Percentiles rank a stretch among this genome's conserved stretches.
phyloP scores from a whole-genome alignment of 2,329 filamentous ascomycete species.

The Paraconiothyrium sp. region DNA sequence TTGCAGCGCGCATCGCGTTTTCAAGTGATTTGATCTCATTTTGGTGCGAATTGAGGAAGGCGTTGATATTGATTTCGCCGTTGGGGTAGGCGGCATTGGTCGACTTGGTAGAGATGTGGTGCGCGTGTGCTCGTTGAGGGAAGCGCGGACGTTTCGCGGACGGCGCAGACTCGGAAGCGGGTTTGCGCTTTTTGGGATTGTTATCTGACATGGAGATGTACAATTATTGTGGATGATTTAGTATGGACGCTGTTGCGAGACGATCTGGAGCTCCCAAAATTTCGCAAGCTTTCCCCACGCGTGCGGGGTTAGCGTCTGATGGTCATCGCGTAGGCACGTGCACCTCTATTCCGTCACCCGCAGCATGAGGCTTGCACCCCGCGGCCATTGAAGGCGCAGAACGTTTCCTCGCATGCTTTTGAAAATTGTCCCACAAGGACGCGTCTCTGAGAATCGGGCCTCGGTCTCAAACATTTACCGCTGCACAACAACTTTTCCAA shows the following conservation, averaged over 20 bases:
- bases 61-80: slow-evolving; percentile 84
- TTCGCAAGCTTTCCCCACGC: slow-evolving; percentile 12
- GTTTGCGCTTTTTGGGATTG: slow-evolving; percentile 31
- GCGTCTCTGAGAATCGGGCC: no score
- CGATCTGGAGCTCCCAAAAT: slow-evolving; percentile 6
- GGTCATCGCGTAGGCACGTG: slow-evolving; percentile 18
- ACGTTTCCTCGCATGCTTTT: no score
- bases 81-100: slow-evolving; percentile 64
- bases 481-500: no score
- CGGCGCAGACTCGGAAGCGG: slow-evolving; percentile 4
- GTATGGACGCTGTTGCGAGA: neutral
- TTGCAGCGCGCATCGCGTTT: slow-evolving; percentile 80
- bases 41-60: slow-evolving; percentile 85
- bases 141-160: slow-evolving; percentile 39
- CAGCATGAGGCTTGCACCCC: no score
- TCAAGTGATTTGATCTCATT: slow-evolving; percentile 90
- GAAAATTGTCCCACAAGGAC: no score
- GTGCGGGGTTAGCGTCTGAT: slow-evolving; percentile 17
- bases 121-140: slow-evolving; percentile 30
- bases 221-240: neutral
- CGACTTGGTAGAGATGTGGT: slow-evolving; percentile 40
- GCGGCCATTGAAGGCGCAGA: no score
- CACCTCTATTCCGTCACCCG: neutral
- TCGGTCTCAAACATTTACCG: no score
- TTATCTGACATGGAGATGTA: slow-evolving; percentile 22